A percentile compares a stretch with the other conserved stretches of the same genome.
Evolutionary conservation across 768 basidiomycete species (phyloP).

Genomic region (Serpula lacrymans): DNA sequence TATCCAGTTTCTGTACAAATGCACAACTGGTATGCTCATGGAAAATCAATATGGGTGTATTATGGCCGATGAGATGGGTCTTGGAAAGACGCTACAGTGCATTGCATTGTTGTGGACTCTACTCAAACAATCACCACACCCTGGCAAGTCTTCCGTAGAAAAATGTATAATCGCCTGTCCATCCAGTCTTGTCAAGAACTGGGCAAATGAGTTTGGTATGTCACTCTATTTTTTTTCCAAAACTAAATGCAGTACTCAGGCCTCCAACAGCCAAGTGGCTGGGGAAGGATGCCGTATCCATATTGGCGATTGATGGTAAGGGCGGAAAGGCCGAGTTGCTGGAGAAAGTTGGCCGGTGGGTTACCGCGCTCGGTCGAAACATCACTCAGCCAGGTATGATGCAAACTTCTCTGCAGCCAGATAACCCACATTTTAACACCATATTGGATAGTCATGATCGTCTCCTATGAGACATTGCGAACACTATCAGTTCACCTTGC

Average conservation of each 20-base stretch:
- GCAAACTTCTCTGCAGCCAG: slow-evolving; percentile 2
- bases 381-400: slow-evolving; percentile 83
- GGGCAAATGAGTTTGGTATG: slow-evolving; percentile 94
- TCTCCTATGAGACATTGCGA: slow-evolving; percentile 94
- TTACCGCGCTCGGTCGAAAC: slow-evolving; percentile 81
- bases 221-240: slow-evolving; percentile 6
- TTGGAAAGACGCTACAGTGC: slow-evolving; percentile 96
- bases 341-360: slow-evolving; percentile 83
- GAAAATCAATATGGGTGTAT: slow-evolving; percentile 94
- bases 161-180: slow-evolving; percentile 98
- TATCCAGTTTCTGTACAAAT: slow-evolving; percentile 87
- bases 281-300: slow-evolving; percentile 77
- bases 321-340: slow-evolving; percentile 80
- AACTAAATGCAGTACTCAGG: slow-evolving; percentile 1
- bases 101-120: slow-evolving; percentile 95
- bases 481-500: slow-evolving; percentile 74
- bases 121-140: slow-evolving; percentile 88
- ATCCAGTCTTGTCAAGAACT: slow-evolving; percentile 94
- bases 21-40: slow-evolving; percentile 90
- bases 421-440: neutral
- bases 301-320: slow-evolving; percentile 89
- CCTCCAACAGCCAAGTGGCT: slow-evolving; percentile 85
- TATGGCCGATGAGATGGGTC: slow-evolving; percentile 99
- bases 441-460: slow-evolving; percentile 82
- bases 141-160: slow-evolving; percentile 86